A percentile compares a stretch with the other conserved stretches of the same genome.
Conservation (phyloP, 1,139 yeast species). For the Geotrichum citri-aurantii region DNA sequence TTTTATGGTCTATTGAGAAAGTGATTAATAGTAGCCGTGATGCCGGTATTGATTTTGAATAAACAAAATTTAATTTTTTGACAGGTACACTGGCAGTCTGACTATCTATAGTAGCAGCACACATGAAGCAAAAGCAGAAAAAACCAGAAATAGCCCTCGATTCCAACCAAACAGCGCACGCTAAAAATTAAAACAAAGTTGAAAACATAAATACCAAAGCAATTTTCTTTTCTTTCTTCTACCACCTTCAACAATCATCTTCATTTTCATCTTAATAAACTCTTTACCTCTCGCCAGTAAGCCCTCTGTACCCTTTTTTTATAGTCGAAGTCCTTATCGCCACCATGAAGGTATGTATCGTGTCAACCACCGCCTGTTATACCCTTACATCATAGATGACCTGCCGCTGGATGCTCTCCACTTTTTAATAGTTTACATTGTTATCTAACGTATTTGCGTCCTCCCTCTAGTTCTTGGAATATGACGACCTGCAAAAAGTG, state of each 20-base stretch:
- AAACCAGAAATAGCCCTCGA: not conserved
- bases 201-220: not conserved
- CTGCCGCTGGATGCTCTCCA: not conserved
- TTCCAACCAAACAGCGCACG: not conserved
- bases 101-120: too few species aligned
- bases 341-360: not conserved
- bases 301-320: not conserved
- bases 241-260: not conserved
- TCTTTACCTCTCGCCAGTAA: not conserved
- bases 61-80: too few species aligned
- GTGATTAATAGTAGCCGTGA: too few species aligned
- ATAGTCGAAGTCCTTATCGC: not conserved
- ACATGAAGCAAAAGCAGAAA: not conserved
- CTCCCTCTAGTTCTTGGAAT: slow-evolving; percentile 70
- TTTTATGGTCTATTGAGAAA: too few species aligned
- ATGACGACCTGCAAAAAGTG: slow-evolving; percentile 80
- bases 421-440: not conserved
- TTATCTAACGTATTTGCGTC: not conserved
- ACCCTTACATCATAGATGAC: not conserved
- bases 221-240: not conserved
- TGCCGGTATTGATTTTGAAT: too few species aligned
- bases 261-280: not conserved
- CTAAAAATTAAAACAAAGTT: not conserved
- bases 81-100: too few species aligned
- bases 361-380: not conserved